These are phyloP conservation scores for Rhizopogon vinicolor DNA, from an alignment of 768 basidiomycete genomes.

Conservation along the genomic window DNA sequence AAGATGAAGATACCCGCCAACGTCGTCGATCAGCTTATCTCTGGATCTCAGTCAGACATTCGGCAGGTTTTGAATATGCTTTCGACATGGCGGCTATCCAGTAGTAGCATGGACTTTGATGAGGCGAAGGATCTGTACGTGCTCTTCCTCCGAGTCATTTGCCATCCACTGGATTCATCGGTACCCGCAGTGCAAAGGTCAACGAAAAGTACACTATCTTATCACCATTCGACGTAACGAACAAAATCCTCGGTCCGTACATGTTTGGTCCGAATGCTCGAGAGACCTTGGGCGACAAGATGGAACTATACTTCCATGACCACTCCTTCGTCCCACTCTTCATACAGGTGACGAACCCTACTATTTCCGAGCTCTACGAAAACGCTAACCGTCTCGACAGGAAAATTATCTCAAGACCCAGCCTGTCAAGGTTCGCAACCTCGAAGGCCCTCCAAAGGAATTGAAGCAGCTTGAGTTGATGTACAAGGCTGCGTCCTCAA, in stretches of 20 bases:
- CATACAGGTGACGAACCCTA: conserved; percentile 60
- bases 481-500: conserved; percentile 84
- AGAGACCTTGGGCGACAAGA: conserved; percentile 84
- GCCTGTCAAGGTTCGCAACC: conserved; percentile 54
- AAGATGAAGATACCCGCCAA: conserved; percentile 89
- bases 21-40: conserved; percentile 88
- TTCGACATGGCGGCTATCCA: conserved; percentile 93
- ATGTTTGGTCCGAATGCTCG: conserved; percentile 79
- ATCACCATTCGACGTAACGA: conserved; percentile 90
- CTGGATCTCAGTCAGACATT: conserved; percentile 90
- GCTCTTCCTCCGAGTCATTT: not conserved
- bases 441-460: conserved; percentile 57
- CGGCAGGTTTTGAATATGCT: conserved; percentile 98
- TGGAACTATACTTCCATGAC: conserved; percentile 96
- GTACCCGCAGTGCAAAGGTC: conserved; percentile 60
- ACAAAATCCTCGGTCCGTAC: conserved; percentile 87
- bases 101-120: conserved; percentile 80
- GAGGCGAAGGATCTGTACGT: conserved; percentile 87
- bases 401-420: conserved; percentile 93
- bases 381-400: conserved; percentile 32
- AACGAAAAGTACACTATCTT: conserved; percentile 92
- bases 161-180: not conserved
- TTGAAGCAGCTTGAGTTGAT: conserved; percentile 77
- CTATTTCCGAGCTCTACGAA: not conserved
- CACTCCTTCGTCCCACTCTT: conserved; percentile 92